phyloP scores from a whole-genome alignment of 2,329 filamentous ascomycete genomes.

The Nemania abortiva region DNA sequence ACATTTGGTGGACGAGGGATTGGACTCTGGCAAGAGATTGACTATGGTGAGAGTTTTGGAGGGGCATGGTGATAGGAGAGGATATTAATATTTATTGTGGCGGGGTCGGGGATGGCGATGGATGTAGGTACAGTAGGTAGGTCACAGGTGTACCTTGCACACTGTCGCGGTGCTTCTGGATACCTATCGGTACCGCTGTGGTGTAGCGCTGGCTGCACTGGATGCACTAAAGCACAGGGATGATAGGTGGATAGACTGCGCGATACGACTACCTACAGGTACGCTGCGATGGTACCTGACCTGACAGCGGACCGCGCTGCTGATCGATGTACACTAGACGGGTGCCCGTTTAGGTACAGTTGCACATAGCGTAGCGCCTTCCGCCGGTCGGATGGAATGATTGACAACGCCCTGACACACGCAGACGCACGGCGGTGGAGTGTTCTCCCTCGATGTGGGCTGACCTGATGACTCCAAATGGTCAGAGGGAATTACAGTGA shows the following conservation, averaged over 20 bases:
- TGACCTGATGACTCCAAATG: conserved; percentile 24
- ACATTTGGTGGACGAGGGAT: conserved; percentile 78
- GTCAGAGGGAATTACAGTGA: conserved; percentile 23
- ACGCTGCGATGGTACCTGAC: conserved; percentile 9
- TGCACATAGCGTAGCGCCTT: neutral
- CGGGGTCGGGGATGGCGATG: conserved; percentile 18
- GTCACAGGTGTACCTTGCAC: neutral
- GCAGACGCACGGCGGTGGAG: conserved; percentile 21
- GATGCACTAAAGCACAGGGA: conserved; percentile 10
- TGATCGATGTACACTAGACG: neutral
- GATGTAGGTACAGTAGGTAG: neutral
- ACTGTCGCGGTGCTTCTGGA: neutral
- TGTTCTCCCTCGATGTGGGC: conserved; percentile 24
- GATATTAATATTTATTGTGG: conserved; percentile 28
- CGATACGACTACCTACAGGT: neutral
- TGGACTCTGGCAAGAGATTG: conserved; percentile 64
- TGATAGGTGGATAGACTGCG: neutral
- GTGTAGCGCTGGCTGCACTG: neutral
- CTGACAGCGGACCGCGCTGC: neutral
- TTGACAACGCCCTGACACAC: neutral
- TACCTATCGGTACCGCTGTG: neutral
- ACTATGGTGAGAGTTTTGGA: conserved; percentile 60
- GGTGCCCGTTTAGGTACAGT: neutral
- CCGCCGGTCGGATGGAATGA: conserved; percentile 36
- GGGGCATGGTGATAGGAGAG: conserved; percentile 54